A percentile compares a stretch with the other conserved stretches of the same genome.
phyloP scores from a whole-genome alignment of 2,329 filamentous ascomycete species.

The Dactylellina leptospora region DNA sequence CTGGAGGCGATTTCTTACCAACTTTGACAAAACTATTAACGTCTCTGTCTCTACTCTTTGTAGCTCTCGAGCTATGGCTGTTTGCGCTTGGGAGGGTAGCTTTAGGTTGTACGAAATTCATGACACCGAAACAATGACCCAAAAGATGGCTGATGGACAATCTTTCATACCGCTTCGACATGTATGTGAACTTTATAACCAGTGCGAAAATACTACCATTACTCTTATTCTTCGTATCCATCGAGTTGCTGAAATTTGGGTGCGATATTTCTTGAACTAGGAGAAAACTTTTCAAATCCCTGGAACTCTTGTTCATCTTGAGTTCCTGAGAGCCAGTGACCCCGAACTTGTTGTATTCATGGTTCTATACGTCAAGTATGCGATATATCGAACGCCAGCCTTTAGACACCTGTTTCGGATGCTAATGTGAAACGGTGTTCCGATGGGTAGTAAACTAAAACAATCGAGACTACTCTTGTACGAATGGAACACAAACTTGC shows the following conservation, averaged over 20 bases:
- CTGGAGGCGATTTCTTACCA: background rate
- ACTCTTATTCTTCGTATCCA: background rate
- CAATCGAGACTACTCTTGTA: constrained; percentile 67
- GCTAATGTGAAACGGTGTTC: constrained; percentile 1
- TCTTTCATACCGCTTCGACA: constrained; percentile 45
- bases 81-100: constrained; percentile 56
- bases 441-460: constrained; percentile 59
- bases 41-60: too few species aligned
- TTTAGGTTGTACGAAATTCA: constrained; percentile 56
- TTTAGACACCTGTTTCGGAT: background rate
- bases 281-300: constrained; percentile 50
- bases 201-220: background rate
- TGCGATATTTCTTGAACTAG: constrained; percentile 7
- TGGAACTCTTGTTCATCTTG: constrained; percentile 36
- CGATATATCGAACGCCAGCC: background rate
- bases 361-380: constrained; percentile 45
- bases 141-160: constrained; percentile 60
- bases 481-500: constrained; percentile 69
- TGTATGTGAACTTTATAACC: constrained; percentile 18
- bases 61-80: constrained; percentile 58
- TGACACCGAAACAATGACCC: constrained; percentile 25
- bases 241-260: constrained; percentile 13
- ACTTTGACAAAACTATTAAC: too few species aligned
- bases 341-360: constrained; percentile 33
- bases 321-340: constrained; percentile 40